Base-by-base conservation (phyloP, 306 rosid species). In the Pyrus pyrifolia region DNA sequence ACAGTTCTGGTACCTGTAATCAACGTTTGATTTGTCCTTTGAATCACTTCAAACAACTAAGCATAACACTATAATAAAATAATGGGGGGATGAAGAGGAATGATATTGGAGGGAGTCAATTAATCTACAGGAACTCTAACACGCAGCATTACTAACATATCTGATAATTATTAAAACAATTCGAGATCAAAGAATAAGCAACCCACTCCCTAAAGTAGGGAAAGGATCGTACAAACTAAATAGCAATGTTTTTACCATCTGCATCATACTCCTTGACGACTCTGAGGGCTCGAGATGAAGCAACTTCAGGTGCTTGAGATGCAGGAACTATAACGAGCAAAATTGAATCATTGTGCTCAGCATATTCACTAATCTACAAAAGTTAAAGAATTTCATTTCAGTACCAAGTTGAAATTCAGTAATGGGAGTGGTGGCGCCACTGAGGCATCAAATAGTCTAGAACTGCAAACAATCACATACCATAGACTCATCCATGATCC, bases 341-440 rank as follows among this genome's bases (percentile, higher is more conserved):
- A 80, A 95, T 89, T 76, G 99, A 96, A 88, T 95, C 97, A 69
- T 85, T 95, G 83, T 89, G 97, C 84, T 95, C 97, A 3, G 84
- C 97, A 83, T 95, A 89, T 82, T 91, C 97, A 85, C 99, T 85
- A 83, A 87, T 91, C 99, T 95, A 86, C 63, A 70, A 69, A 87
- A 78, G 61, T 57, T n/a, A 19, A 77, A 78, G 72, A 79, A 71
- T 73, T 73, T 63, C 59, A 7, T 46, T 42, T 69, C 25, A 45
- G 29, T 18, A 73, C 69, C 59, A 73, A 27, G 45, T 60, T 60
- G 27, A 25, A 66, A 21, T 19, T 35, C 17, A 35, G 46, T 18
- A 35, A 30, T 29, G 68, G 42, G 22, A 30, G 44, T 63, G n/a
- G 13, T 1, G 18, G 21, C 1, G 17, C 40, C 61, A 63, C 18